These are phyloP conservation scores for Sporothrix variecibatus DNA, from an alignment of 2,329 filamentous ascomycete species.

Conservation along the genomic window DNA sequence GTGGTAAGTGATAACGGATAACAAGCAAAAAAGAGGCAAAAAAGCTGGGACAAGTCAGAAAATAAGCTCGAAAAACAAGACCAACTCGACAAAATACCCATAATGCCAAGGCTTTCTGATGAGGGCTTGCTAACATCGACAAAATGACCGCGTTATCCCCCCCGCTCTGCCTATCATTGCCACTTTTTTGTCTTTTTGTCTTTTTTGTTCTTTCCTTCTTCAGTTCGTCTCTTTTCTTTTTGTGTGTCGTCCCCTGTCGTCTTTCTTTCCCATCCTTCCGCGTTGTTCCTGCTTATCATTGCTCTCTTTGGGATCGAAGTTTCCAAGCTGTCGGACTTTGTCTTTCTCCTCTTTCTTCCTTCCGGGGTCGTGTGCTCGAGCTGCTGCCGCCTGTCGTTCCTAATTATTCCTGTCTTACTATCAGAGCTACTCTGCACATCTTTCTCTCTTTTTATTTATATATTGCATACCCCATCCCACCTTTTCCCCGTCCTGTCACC, in stretches of 20 bases:
- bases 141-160: not conserved
- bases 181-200: not conserved
- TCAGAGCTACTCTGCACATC: not conserved
- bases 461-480: not conserved
- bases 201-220: not conserved
- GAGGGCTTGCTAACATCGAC: not conserved
- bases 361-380: not conserved
- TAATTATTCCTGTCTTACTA: not conserved
- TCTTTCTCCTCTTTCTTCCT: not conserved
- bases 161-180: conserved; percentile 7
- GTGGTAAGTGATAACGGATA: not conserved
- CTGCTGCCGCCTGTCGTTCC: not conserved
- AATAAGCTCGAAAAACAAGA: not conserved
- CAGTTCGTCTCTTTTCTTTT: not conserved
- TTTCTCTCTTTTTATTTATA: not conserved
- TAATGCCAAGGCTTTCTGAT: not conserved
- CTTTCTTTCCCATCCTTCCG: not conserved
- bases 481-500: not conserved
- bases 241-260: not conserved
- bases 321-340: not conserved
- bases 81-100: not conserved
- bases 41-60: not conserved
- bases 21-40: not conserved
- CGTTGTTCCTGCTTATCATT: conserved; percentile 19
- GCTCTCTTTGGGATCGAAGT: not conserved